Evolutionary conservation across 108 stramenopile species (phyloP).

Genomic region (Nannochloropsis gaditana): DNA sequence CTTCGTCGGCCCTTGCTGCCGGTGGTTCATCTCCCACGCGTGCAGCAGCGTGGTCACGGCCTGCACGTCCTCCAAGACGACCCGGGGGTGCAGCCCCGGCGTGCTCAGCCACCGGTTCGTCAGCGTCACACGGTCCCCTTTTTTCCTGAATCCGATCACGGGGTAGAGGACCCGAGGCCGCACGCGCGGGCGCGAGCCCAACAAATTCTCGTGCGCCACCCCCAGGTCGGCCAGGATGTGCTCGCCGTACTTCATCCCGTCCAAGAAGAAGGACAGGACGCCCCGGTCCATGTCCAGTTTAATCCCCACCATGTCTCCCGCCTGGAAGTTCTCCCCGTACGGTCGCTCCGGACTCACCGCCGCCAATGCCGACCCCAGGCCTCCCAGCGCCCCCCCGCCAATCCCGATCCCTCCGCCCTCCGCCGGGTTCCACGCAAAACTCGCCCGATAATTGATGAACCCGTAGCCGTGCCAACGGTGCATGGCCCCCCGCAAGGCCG

Average conservation of each 20-base stretch:
- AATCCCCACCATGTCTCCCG: constrained; percentile 86
- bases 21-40: constrained; percentile 39
- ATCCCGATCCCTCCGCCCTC: constrained; percentile 57
- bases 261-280: constrained; percentile 80
- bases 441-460: constrained; percentile 85
- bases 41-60: constrained; percentile 67
- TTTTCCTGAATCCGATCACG: constrained; percentile 80
- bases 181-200: constrained; percentile 73
- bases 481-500: background rate
- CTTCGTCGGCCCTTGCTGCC: background rate
- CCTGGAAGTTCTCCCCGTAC: constrained; percentile 79
- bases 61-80: constrained; percentile 58
- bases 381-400: constrained; percentile 38
- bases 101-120: constrained; percentile 72
- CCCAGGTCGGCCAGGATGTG: constrained; percentile 89
- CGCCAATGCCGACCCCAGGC: constrained; percentile 61
- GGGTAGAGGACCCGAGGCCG: constrained; percentile 73
- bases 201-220: constrained; percentile 84
- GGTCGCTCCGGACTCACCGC: constrained; percentile 58
- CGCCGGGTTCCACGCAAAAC: constrained; percentile 32
- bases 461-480: constrained; percentile 54
- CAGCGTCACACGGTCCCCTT: constrained; percentile 82
- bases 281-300: constrained; percentile 88
- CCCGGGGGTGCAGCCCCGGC: constrained; percentile 63
- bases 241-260: constrained; percentile 90